These are phyloP conservation scores for Mycena polygramma DNA, from an alignment of 768 basidiomycete genomes.

Conservation along the genomic window DNA sequence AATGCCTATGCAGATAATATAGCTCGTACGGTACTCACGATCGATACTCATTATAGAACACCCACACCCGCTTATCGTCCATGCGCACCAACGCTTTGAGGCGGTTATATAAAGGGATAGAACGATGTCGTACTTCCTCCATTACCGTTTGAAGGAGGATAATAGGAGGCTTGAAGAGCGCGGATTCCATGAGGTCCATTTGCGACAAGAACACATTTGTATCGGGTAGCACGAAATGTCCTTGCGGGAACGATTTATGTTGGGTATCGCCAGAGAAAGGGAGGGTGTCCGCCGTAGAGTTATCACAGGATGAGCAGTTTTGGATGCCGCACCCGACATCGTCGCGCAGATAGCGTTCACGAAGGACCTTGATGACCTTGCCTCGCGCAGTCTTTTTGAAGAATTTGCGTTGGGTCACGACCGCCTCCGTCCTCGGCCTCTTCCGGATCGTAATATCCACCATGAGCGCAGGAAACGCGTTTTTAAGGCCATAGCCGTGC, in stretches of 20 bases:
- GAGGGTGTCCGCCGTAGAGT: slow-evolving; percentile 57
- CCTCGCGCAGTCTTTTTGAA: slow-evolving; percentile 96
- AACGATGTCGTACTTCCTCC: slow-evolving; percentile 96
- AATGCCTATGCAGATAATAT: background rate
- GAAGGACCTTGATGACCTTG: slow-evolving; percentile 94
- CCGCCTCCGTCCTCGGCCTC: slow-evolving; percentile 76
- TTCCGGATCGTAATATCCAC: slow-evolving; percentile 81
- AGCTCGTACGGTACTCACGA: slow-evolving; percentile 64
- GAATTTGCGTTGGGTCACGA: slow-evolving; percentile 89
- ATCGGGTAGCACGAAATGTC: slow-evolving; percentile 91
- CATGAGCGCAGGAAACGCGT: slow-evolving; percentile 37
- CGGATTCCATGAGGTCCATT: slow-evolving; percentile 95
- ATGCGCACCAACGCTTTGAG: slow-evolving; percentile 86
- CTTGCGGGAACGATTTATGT: slow-evolving; percentile 70
- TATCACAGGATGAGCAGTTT: slow-evolving; percentile 73
- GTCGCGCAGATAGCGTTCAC: slow-evolving; percentile 94
- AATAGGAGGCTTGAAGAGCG: slow-evolving; percentile 80
- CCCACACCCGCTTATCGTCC: slow-evolving; percentile 88
- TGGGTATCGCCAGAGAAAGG: slow-evolving; percentile 69
- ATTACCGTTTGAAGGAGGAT: slow-evolving; percentile 95
- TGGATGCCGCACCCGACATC: slow-evolving; percentile 91
- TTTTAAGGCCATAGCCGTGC: background rate
- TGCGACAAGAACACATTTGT: slow-evolving; percentile 96
- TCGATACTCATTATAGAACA: slow-evolving; percentile 90
- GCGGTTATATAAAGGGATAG: slow-evolving; percentile 92